Base-by-base conservation (phyloP, 306 rosid species). In the Glycine latifolia region DNA sequence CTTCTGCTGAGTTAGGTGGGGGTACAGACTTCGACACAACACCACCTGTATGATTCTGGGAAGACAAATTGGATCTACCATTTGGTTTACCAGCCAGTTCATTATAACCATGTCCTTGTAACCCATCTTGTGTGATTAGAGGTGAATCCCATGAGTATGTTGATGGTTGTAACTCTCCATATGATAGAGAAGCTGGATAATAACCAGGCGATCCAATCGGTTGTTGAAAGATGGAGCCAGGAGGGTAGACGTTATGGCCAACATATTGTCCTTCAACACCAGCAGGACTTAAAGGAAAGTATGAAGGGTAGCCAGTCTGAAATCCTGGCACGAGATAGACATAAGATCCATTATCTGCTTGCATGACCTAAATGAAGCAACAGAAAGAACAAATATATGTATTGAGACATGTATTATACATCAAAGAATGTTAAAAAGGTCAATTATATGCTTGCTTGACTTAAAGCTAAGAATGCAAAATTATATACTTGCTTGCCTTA, bases 301-400 rank as follows among this genome's bases (percentile, higher is more conserved):
- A 89, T 7, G 91, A 62, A 46, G 87, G 10, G 82, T 87, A 88
- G 84, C 91, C 89, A 75, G 96, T 84, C 87, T 88, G 91, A 78
- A 43, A 86, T 82, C 96, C 96, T 69, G 94, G 94, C 91, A 91
- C 86, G 86, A 92, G 61, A 85, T 90, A 90, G 87, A 82, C 90
- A 86, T 85, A 88, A 83, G 94, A 91, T 80, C 94, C 96, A 85
- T 87, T 88, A 88, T 93, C 97, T 76, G 94, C 92, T 87, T 88
- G 97, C 92, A 89, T 66, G 88, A 91, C 96, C 97, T 93, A 89
- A 84, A 86, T 72, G 76, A 75, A 79, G 81, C 78, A 81, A 89
- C 71, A 69, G 60, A 69, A 79, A 71, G 50, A 60, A 31, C 73
- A 62, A 13, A 20, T 11, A 59, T 48, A 68, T 33, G 67, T 71